phyloP scores from a whole-genome alignment of 2,329 filamentous ascomycete species.

The Calonectria pteridis region DNA sequence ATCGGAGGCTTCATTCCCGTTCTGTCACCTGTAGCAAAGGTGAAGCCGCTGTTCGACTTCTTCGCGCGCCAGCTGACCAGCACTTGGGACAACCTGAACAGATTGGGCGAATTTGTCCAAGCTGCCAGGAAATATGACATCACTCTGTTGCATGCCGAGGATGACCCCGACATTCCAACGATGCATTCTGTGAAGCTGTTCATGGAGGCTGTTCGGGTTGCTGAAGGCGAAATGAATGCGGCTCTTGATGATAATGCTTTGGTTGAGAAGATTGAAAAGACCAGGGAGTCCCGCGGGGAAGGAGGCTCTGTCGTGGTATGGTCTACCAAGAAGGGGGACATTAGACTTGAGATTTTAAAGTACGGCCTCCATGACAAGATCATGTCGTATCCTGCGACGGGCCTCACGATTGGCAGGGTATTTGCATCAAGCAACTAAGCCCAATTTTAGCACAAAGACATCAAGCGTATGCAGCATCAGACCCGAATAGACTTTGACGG shows the following conservation, averaged over 20 bases:
- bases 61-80: conserved; percentile 57
- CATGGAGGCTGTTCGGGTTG: conserved; percentile 60
- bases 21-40: conserved; percentile 51
- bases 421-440: conserved; percentile 14
- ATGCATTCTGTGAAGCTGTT: conserved; percentile 59
- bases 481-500: background rate
- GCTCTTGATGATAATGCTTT: conserved; percentile 24
- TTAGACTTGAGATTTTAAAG: conserved; percentile 63
- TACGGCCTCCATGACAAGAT: conserved; percentile 64
- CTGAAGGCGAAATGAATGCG: conserved; percentile 51
- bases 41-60: conserved; percentile 53
- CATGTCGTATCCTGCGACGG: conserved; percentile 63
- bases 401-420: conserved; percentile 54
- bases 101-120: conserved; percentile 49
- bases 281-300: conserved; percentile 49
- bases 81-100: conserved; percentile 60
- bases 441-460: background rate
- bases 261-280: conserved; percentile 32
- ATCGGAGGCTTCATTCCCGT: conserved; percentile 62
- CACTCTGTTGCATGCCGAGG: conserved; percentile 58
- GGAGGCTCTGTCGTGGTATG: conserved; percentile 61
- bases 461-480: background rate
- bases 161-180: conserved; percentile 60
- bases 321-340: conserved; percentile 55
- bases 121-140: conserved; percentile 51